Base-by-base conservation (phyloP, 495 filamentous ascomycete genomes). In the Talaromyces liani region DNA sequence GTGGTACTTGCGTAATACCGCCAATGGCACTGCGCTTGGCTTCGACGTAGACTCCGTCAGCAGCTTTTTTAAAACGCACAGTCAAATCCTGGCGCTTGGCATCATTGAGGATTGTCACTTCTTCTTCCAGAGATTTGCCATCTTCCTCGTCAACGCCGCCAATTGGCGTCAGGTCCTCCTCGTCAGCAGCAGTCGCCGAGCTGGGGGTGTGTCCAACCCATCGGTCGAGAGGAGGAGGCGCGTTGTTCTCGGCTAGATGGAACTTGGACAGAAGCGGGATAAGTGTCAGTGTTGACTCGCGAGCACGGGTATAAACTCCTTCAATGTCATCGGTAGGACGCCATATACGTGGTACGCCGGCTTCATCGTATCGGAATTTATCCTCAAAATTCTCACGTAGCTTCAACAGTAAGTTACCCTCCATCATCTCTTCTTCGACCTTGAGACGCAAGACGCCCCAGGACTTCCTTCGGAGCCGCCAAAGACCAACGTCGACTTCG, bases 311-410 rank as follows among this genome's bases (percentile, higher is more conserved):
- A 71, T 97, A 98, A 57, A 93, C 75, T 53, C 92, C 91, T 74
- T 98, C 95, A 68, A 98, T 98, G 71, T 98, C 94, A 72, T 98
- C 94, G 0, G 89, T 93, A 2, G 94, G 94, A 22, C 95, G 88
- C 94, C 94, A 98, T 70, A 98, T 96, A 41, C 94, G 82, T 4
- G 94, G 94, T 3, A 98, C 95, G 39, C 95, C 95, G 14, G 85
- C 87, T 56, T 96, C 93, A 66, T 98, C 95, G 68, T 98, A 98
- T 62, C 94, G 90, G 83, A 98, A 98, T 71, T 95, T 96, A 76
- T 98, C 94, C 69, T 98, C 94, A 66, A 98, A 98, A 75, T 97
- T 98, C 77, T 98, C 94, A 6, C 94, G 87, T 31, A 98, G 84
- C 75, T 98, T 98, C 64, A 98, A 83, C 7, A 98, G 77, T 60